These are phyloP conservation scores for Colletotrichum liaoningense DNA, from an alignment of 2,329 filamentous ascomycete genomes.

Conservation along the genomic window DNA sequence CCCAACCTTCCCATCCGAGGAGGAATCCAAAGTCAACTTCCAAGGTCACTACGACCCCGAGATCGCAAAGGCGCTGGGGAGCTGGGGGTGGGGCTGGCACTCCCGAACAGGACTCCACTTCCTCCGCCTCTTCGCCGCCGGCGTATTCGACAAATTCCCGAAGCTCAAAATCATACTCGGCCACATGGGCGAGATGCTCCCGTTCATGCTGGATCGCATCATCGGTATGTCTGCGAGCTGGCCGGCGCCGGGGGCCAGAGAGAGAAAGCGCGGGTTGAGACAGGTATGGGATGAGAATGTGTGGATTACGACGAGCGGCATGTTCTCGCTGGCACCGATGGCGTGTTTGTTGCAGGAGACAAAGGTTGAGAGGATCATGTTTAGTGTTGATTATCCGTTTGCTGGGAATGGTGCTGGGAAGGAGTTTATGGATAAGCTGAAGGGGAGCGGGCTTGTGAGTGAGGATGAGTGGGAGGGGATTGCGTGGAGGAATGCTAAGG, in stretches of 20 bases:
- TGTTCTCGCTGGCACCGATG: constrained; percentile 61
- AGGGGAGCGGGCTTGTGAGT: constrained; percentile 59
- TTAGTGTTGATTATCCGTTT: constrained; percentile 70
- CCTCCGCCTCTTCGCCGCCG: constrained; percentile 48
- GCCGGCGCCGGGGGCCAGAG: constrained; percentile 41
- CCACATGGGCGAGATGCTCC: constrained; percentile 59
- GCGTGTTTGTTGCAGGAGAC: constrained; percentile 56
- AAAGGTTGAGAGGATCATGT: constrained; percentile 61
- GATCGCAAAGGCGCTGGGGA: constrained; percentile 67
- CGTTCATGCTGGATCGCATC: constrained; percentile 64
- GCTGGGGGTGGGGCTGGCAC: constrained; percentile 43
- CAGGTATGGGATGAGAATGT: constrained; percentile 67
- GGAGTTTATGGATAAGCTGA: constrained; percentile 60
- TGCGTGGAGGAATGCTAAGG: constrained; percentile 62
- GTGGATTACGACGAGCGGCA: constrained; percentile 68
- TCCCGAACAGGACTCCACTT: constrained; percentile 41
- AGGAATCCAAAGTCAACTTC: constrained; percentile 17
- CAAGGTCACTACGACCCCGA: constrained; percentile 59
- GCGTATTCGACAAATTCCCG: constrained; percentile 49
- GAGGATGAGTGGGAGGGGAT: constrained; percentile 61
- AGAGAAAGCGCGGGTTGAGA: constrained; percentile 50
- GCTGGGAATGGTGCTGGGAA: constrained; percentile 59
- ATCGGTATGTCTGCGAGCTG: constrained; percentile 23
- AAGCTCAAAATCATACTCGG: constrained; percentile 52
- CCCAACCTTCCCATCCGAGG: constrained; percentile 44